Evolutionary conservation across 208 protist genomes (phyloP).

Genomic region (Leishmania arabica): DNA sequence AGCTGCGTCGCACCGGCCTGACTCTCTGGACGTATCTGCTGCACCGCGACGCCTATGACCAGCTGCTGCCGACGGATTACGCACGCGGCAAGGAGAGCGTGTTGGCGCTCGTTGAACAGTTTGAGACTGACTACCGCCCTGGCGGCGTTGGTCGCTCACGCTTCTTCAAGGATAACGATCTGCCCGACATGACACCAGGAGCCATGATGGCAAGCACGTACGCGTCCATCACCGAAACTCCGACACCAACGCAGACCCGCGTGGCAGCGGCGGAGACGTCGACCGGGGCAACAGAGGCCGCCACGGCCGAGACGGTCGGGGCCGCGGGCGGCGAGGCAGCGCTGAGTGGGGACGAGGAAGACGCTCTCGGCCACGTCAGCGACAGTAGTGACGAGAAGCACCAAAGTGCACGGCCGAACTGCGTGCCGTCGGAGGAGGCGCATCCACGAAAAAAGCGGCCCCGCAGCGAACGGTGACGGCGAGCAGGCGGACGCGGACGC

Average conservation of each 20-base stretch:
- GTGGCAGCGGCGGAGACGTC: not conserved
- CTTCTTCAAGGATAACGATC: conserved; percentile 75
- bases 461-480: not conserved
- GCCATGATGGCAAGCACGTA: conserved; percentile 33
- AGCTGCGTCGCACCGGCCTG: conserved; percentile 65
- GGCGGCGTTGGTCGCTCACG: conserved; percentile 66
- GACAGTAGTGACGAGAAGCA: not conserved
- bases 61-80: conserved; percentile 71
- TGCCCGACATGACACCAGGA: conserved; percentile 27
- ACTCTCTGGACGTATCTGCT: conserved; percentile 78
- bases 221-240: conserved; percentile 17
- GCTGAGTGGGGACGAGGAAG: conserved; percentile 2
- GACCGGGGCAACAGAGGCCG: not conserved
- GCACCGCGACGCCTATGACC: conserved; percentile 62
- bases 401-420: not conserved
- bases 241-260: not conserved
- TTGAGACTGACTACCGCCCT: conserved; percentile 75
- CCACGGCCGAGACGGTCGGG: not conserved
- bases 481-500: not conserved
- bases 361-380: not conserved
- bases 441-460: not conserved
- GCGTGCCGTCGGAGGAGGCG: not conserved
- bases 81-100: conserved; percentile 56
- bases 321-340: not conserved
- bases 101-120: conserved; percentile 53